Percentiles rank a stretch among this genome's conserved stretches.
Conservation (phyloP, 2,329 filamentous ascomycete species). For the Diaporthe batatas region DNA sequence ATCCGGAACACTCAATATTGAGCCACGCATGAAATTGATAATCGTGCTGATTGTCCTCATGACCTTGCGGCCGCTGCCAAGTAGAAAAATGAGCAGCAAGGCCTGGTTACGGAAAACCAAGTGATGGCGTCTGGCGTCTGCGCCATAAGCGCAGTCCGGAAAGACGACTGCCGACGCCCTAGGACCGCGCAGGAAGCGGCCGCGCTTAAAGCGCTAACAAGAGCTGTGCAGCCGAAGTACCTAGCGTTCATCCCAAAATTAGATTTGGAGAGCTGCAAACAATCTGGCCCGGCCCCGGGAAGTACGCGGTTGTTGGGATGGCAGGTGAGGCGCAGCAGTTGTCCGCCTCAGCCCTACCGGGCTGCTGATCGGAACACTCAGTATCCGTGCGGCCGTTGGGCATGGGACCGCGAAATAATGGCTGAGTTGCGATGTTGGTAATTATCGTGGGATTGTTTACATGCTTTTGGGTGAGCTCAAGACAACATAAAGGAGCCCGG, state of each 20-base stretch:
- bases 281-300: neutral
- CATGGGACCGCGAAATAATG: neutral
- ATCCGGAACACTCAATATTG: too few species aligned
- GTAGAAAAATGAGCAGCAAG: neutral
- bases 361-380: constrained; percentile 19
- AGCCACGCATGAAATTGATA: neutral
- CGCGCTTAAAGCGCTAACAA: constrained; percentile 37
- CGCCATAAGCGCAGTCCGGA: constrained; percentile 24
- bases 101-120: neutral
- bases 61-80: constrained; percentile 23
- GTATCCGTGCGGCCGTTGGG: neutral
- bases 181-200: constrained; percentile 32
- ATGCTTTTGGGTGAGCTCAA: neutral
- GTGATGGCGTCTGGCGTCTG: constrained; percentile 16
- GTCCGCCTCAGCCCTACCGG: constrained; percentile 24
- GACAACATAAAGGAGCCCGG: constrained; percentile 24
- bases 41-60: neutral
- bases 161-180: neutral
- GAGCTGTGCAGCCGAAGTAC: neutral
- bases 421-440: neutral
- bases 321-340: constrained; percentile 29
- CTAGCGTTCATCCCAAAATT: constrained; percentile 18
- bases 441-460: constrained; percentile 1
- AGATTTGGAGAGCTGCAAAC: constrained; percentile 1
- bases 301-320: neutral